These are phyloP conservation scores for Colletotrichum somersetense DNA, from an alignment of 2,329 filamentous ascomycete species.

Conservation along the genomic window DNA sequence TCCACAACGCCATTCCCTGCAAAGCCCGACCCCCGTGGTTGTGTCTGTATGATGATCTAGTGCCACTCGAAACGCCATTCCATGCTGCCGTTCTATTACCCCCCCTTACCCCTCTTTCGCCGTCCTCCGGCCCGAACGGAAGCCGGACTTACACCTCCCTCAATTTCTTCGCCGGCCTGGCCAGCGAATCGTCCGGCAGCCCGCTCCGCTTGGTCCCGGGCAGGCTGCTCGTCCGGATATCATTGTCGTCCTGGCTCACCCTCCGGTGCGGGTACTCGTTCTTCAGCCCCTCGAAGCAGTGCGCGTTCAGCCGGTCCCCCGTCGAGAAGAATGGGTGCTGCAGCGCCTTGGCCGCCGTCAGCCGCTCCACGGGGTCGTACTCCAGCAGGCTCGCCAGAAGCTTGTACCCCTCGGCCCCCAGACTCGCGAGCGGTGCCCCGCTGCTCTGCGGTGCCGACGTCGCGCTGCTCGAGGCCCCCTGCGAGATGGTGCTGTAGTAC, in stretches of 20 bases:
- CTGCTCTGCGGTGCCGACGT: conserved; percentile 55
- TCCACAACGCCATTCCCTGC: not conserved
- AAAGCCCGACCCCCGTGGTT: not conserved
- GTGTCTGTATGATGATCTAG: too few relatives aligned
- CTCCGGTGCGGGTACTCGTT: conserved; percentile 90
- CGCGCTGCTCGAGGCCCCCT: conserved; percentile 63
- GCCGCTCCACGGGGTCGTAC: conserved; percentile 89
- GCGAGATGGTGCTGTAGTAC: conserved; percentile 79
- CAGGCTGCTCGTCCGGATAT: conserved; percentile 89
- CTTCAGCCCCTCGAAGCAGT: conserved; percentile 92
- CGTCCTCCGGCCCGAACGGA: not conserved
- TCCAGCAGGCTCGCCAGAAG: conserved; percentile 86
- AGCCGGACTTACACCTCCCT: conserved; percentile 60
- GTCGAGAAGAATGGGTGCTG: conserved; percentile 89
- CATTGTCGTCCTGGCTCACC: conserved; percentile 95
- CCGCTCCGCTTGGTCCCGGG: conserved; percentile 93
- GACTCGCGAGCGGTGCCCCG: conserved; percentile 62
- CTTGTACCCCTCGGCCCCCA: conserved; percentile 83
- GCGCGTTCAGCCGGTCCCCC: conserved; percentile 78
- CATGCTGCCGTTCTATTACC: not conserved
- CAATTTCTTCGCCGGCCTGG: conserved; percentile 71
- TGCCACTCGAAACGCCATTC: not conserved
- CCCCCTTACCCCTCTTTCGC: not conserved
- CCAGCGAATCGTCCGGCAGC: conserved; percentile 82
- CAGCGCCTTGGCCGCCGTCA: conserved; percentile 90